Evolutionary conservation across 176 grass and related monocot species (phyloP).

Genomic region (Coix lacrymajobi): DNA sequence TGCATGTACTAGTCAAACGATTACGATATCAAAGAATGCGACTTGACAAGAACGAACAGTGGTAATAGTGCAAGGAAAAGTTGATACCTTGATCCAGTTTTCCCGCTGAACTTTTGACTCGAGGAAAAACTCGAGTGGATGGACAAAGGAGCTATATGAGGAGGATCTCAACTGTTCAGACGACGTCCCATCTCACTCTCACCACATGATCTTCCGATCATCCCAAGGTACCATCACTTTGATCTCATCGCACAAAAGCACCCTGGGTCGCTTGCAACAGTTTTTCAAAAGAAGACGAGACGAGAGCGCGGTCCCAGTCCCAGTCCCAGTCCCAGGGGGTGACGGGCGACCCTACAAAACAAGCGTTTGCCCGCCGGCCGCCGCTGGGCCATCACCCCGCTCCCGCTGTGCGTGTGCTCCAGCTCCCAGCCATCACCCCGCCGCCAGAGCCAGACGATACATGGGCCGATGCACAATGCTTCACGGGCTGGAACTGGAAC

Average conservation of each 20-base stretch:
- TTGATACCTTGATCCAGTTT: constrained; percentile 39
- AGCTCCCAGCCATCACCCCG: no score
- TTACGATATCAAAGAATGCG: constrained; percentile 13
- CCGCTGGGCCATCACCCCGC: no score
- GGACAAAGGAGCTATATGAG: background rate
- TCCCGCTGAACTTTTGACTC: constrained; percentile 32
- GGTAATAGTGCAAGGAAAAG: background rate
- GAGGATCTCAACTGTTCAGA: background rate
- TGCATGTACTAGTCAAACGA: background rate
- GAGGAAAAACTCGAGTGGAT: constrained; percentile 1
- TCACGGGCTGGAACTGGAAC: no score
- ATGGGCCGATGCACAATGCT: background rate
- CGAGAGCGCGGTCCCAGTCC: background rate
- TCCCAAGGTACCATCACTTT: constrained; percentile 26
- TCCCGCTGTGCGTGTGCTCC: no score
- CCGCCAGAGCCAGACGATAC: no score
- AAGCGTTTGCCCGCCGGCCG: background rate
- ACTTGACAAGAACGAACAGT: constrained; percentile 23
- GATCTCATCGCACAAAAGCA: constrained; percentile 24
- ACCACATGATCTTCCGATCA: background rate
- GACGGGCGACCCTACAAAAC: background rate
- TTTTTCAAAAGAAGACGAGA: constrained; percentile 22
- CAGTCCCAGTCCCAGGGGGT: no score
- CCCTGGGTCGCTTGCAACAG: background rate
- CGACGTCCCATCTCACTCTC: background rate